phyloP scores from a whole-genome alignment of 306 rosid genomes.

The Sphenostylis stenocarpa region DNA sequence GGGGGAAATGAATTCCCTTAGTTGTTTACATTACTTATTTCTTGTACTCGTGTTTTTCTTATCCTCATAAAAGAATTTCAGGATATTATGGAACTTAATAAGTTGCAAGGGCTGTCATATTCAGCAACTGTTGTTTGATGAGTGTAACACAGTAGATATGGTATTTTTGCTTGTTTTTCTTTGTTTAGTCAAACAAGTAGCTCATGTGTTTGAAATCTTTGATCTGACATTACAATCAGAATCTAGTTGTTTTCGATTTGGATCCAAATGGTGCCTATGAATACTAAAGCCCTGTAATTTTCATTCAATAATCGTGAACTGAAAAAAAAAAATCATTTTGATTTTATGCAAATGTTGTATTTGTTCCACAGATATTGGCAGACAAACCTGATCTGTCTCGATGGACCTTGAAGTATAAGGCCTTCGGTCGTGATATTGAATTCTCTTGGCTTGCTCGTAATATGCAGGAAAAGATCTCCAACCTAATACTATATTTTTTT shows the following conservation, averaged over 20 bases:
- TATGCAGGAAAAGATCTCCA: constrained; percentile 75
- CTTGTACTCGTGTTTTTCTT: background rate
- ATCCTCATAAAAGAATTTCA: background rate
- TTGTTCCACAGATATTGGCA: constrained; percentile 62
- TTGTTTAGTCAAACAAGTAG: constrained; percentile 13
- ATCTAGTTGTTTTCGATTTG: constrained; percentile 7
- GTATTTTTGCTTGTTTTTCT: constrained; percentile 11
- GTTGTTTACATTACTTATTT: background rate
- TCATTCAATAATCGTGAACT: constrained; percentile 11
- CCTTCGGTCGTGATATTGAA: constrained; percentile 80
- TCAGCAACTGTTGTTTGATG: background rate
- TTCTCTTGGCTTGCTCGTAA: constrained; percentile 96
- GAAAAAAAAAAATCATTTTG: background rate
- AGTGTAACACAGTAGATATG: background rate
- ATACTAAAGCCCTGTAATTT: background rate
- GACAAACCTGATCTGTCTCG: constrained; percentile 90
- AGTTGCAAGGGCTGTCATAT: background rate
- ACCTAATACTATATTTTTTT: constrained; percentile 15
- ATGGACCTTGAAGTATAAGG: constrained; percentile 89
- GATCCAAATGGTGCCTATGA: background rate
- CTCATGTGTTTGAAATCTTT: background rate
- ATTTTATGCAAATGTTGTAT: constrained; percentile 14
- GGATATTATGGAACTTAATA: background rate
- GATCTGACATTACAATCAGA: background rate
- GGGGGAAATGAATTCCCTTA: background rate